Percentiles rank a stretch among this genome's conserved stretches.
Conservation (phyloP, 1,284 basidiomycete genomes). For the Singerocomus rubriflavus region DNA sequence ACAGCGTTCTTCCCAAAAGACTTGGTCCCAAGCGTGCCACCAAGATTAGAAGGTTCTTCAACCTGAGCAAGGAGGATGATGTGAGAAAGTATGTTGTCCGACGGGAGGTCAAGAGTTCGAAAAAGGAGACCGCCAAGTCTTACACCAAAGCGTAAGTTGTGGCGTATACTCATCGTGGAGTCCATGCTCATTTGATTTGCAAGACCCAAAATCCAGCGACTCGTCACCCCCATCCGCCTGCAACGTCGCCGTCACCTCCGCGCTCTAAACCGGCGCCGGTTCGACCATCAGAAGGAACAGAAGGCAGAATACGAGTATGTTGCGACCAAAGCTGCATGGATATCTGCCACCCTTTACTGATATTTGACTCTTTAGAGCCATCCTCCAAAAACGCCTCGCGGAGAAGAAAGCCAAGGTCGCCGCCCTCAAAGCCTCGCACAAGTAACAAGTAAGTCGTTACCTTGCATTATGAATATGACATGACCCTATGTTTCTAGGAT, state of each 20-base stretch:
- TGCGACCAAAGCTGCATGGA: background rate
- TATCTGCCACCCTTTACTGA: background rate
- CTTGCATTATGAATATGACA: background rate
- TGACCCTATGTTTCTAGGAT: conserved; percentile 15
- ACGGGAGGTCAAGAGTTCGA: conserved; percentile 84
- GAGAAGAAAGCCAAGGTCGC: conserved; percentile 91
- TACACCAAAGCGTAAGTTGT: conserved; percentile 93
- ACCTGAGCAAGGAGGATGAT: conserved; percentile 97
- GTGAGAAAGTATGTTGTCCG: conserved; percentile 96
- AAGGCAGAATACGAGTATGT: conserved; percentile 87
- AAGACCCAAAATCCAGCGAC: conserved; percentile 86
- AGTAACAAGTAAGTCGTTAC: conserved; percentile 45
- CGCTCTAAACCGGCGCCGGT: conserved; percentile 85
- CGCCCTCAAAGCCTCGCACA: conserved; percentile 66
- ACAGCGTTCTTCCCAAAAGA: conserved; percentile 91
- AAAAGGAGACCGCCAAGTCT: conserved; percentile 93
- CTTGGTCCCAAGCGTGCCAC: conserved; percentile 94
- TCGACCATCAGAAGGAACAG: conserved; percentile 93
- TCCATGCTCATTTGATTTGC: conserved; percentile 1
- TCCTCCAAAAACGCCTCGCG: conserved; percentile 87
- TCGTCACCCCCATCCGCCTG: conserved; percentile 92
- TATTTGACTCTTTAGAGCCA: conserved; percentile 41
- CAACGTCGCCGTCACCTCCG: conserved; percentile 95
- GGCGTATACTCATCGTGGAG: background rate
- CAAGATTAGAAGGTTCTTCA: conserved; percentile 98